These are phyloP conservation scores for Glycine tomentella DNA, from an alignment of 306 rosid species.

Conservation along the genomic window DNA sequence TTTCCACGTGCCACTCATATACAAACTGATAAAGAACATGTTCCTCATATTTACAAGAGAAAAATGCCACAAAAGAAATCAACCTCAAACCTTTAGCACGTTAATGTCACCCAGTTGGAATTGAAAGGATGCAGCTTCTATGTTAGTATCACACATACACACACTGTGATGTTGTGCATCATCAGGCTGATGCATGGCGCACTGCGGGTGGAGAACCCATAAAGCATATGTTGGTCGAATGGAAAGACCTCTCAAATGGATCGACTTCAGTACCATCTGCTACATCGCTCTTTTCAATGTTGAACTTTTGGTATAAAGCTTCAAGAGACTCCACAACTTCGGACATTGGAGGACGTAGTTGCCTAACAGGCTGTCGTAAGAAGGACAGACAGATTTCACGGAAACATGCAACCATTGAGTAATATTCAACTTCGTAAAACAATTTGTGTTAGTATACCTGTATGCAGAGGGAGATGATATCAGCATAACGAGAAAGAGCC, in stretches of 20 bases:
- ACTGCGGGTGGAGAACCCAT: slow-evolving; percentile 57
- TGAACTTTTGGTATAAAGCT: slow-evolving; percentile 50
- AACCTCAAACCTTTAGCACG: neutral
- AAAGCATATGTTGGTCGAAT: slow-evolving; percentile 68
- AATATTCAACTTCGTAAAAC: slow-evolving; percentile 9
- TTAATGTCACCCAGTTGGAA: neutral
- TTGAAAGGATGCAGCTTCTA: no score
- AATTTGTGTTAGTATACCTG: slow-evolving; percentile 59
- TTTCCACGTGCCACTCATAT: neutral
- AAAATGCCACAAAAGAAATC: neutral
- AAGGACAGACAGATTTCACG: slow-evolving; percentile 9
- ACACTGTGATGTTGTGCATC: neutral
- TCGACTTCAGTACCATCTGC: slow-evolving; percentile 54
- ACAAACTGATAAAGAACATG: neutral
- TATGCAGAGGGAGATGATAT: slow-evolving; percentile 74
- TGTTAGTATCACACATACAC: neutral
- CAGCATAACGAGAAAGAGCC: slow-evolving; percentile 73
- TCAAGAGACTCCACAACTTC: slow-evolving; percentile 66
- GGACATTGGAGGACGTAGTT: slow-evolving; percentile 79
- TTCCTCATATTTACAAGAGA: slow-evolving; percentile 30
- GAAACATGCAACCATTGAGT: neutral
- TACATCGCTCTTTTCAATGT: slow-evolving; percentile 39
- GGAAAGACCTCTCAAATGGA: slow-evolving; percentile 64
- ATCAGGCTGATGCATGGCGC: slow-evolving; percentile 40
- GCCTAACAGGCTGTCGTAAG: slow-evolving; percentile 62